These are phyloP conservation scores for Athelia sp. DNA, from an alignment of 1,284 basidiomycete species.

Conservation along the genomic window DNA sequence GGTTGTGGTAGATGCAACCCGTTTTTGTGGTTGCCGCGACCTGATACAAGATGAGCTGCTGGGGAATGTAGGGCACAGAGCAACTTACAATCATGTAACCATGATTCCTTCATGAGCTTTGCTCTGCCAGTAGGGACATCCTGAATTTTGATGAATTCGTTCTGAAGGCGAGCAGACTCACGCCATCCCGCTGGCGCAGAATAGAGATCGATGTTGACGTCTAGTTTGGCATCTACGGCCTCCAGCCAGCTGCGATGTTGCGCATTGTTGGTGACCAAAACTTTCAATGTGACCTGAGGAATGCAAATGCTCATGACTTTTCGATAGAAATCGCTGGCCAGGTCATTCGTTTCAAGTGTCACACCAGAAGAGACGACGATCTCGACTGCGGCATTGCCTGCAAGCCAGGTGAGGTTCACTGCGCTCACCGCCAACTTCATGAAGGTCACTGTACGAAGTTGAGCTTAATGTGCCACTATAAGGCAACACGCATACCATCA, in stretches of 20 bases:
- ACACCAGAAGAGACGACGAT: conserved; percentile 58
- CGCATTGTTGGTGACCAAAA: conserved; percentile 37
- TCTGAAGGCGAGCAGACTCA: conserved; percentile 48
- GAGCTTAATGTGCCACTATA: conserved; percentile 9
- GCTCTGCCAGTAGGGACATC: conserved; percentile 67
- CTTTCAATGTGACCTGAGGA: conserved; percentile 40
- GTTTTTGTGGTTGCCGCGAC: conserved; percentile 33
- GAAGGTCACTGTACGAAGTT: conserved; percentile 54
- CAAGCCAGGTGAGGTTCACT: conserved; percentile 52
- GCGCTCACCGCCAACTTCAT: conserved; percentile 54
- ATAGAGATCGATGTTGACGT: conserved; percentile 67
- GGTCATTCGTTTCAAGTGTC: conserved; percentile 65
- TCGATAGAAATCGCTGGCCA: conserved; percentile 60
- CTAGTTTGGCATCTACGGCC: conserved; percentile 50
- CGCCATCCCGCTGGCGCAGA: conserved; percentile 57
- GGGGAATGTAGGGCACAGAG: conserved; percentile 1
- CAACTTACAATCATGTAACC: conserved; percentile 7
- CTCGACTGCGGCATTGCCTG: conserved; percentile 48
- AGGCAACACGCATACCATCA: conserved; percentile 52
- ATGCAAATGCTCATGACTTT: conserved; percentile 54
- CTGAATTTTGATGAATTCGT: conserved; percentile 65
- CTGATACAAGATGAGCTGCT: conserved; percentile 14
- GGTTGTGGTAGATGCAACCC: conserved; percentile 57
- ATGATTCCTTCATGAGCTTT: conserved; percentile 45
- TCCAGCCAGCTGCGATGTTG: conserved; percentile 61